Percentiles rank a stretch among this genome's conserved stretches.
These are phyloP conservation scores for Colletotrichum costaricense DNA, from an alignment of 2,329 filamentous ascomycete species.

Conservation along the genomic window DNA sequence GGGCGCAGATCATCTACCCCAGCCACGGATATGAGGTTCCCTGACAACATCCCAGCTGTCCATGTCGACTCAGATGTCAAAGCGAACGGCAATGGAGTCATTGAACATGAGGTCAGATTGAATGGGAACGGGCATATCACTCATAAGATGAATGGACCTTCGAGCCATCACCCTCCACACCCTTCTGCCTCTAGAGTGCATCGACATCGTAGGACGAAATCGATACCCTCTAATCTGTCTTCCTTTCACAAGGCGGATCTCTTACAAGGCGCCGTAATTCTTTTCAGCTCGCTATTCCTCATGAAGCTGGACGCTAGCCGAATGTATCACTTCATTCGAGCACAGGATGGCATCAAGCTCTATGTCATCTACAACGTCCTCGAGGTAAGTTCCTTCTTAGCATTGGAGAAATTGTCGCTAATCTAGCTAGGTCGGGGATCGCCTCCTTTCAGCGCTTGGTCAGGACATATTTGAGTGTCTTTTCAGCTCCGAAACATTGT, in stretches of 20 bases:
- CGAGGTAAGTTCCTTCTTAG: conserved; percentile 65
- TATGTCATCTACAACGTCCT: conserved; percentile 99
- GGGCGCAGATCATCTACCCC: neutral
- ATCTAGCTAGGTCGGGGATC: conserved; percentile 75
- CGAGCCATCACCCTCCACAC: conserved; percentile 36
- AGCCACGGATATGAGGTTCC: neutral
- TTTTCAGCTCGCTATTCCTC: conserved; percentile 84
- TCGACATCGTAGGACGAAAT: conserved; percentile 81
- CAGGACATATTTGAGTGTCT: conserved; percentile 97
- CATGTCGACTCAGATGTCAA: conserved; percentile 20
- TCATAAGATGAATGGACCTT: conserved; percentile 22
- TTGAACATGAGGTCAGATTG: conserved; percentile 16
- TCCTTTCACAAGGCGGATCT: conserved; percentile 96
- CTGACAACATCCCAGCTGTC: neutral
- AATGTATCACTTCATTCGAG: conserved; percentile 98
- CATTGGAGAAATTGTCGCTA: neutral
- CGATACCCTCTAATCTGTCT: conserved; percentile 84
- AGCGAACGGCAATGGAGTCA: conserved; percentile 42
- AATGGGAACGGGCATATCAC: conserved; percentile 28
- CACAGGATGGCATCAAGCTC: conserved; percentile 95
- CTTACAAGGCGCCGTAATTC: conserved; percentile 88
- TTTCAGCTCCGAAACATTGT: conserved; percentile 92
- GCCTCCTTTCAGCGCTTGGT: conserved; percentile 88
- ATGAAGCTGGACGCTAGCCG: conserved; percentile 94
- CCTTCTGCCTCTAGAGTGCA: conserved; percentile 40